phyloP scores from a whole-genome alignment of 371 early-diverging fungal species.

The Mortierella sp. region DNA sequence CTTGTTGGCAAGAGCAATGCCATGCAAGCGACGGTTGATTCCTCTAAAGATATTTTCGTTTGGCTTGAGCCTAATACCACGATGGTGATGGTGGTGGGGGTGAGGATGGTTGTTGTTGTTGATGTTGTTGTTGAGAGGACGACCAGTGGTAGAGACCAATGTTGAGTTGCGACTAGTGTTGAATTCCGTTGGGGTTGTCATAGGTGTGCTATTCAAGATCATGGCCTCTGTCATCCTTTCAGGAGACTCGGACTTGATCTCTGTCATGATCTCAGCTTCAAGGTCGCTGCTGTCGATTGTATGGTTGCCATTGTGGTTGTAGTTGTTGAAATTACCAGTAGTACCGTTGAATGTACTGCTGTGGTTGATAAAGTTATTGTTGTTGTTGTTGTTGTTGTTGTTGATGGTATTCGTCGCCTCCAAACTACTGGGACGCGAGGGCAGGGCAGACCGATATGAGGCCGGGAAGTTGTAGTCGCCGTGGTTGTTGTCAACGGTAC shows the following conservation, averaged over 20 bases:
- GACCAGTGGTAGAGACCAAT: constrained; percentile 12
- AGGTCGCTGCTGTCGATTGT: neutral
- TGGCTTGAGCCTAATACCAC: constrained; percentile 23
- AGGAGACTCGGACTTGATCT: constrained; percentile 8
- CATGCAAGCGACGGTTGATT: constrained; percentile 39
- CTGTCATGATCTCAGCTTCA: constrained; percentile 20
- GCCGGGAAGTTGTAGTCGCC: constrained; percentile 27
- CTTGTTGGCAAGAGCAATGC: constrained; percentile 46
- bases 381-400: neutral
- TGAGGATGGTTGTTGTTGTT: no score
- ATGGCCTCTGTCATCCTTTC: constrained; percentile 22
- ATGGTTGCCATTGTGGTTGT: neutral
- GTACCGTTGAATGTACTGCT: neutral
- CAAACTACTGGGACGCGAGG: constrained; percentile 44
- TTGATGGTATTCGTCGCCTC: constrained; percentile 5
- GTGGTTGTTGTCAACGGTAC: constrained; percentile 18
- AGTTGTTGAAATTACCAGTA: constrained; percentile 1
- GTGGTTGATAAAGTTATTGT: neutral
- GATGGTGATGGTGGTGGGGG: constrained; percentile 9
- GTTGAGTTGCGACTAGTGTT: constrained; percentile 25
- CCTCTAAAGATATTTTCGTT: constrained; percentile 48
- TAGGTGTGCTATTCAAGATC: constrained; percentile 31
- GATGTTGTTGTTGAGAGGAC: neutral
- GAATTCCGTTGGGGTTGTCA: constrained; percentile 34
- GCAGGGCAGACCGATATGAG: constrained; percentile 27